phyloP scores from a whole-genome alignment of 768 basidiomycete genomes.

The Boletus vinaceobasis region DNA sequence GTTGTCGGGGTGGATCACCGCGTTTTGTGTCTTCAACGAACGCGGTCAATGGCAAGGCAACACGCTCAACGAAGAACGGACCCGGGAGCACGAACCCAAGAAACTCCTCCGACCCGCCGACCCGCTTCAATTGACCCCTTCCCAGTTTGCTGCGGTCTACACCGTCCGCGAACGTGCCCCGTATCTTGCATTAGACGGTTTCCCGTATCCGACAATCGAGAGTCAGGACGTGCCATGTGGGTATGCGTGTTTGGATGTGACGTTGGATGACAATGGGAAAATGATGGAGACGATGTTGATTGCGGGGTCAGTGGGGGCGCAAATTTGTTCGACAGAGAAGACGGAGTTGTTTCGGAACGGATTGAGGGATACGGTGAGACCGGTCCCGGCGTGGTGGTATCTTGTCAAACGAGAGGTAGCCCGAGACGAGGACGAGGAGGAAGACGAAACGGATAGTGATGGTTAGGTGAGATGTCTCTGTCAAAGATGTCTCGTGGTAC shows the following conservation, averaged over 20 bases:
- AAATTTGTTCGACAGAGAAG: constrained; percentile 30
- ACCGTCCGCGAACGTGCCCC: constrained; percentile 19
- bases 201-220: constrained; percentile 30
- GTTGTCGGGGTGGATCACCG: constrained; percentile 41
- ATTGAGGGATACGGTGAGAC: constrained; percentile 30
- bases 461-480: not conserved
- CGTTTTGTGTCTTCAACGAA: constrained; percentile 35
- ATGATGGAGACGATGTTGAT: constrained; percentile 26
- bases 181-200: constrained; percentile 24
- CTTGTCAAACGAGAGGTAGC: constrained; percentile 12
- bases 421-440: not conserved
- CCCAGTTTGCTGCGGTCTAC: constrained; percentile 28
- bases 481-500: not conserved
- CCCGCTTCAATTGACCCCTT: constrained; percentile 21
- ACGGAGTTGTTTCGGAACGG: constrained; percentile 29
- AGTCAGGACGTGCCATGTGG: constrained; percentile 29
- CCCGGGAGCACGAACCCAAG: constrained; percentile 28
- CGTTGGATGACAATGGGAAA: constrained; percentile 26
- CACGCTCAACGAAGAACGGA: constrained; percentile 28
- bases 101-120: constrained; percentile 31
- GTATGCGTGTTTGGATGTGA: constrained; percentile 28
- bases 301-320: constrained; percentile 28
- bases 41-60: constrained; percentile 33
- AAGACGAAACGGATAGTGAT: not conserved
- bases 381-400: constrained; percentile 34